Percentiles rank a stretch among this genome's conserved stretches.
These are phyloP conservation scores for Geranium brycei DNA, from an alignment of 345 rosid species.

Conservation along the genomic window DNA sequence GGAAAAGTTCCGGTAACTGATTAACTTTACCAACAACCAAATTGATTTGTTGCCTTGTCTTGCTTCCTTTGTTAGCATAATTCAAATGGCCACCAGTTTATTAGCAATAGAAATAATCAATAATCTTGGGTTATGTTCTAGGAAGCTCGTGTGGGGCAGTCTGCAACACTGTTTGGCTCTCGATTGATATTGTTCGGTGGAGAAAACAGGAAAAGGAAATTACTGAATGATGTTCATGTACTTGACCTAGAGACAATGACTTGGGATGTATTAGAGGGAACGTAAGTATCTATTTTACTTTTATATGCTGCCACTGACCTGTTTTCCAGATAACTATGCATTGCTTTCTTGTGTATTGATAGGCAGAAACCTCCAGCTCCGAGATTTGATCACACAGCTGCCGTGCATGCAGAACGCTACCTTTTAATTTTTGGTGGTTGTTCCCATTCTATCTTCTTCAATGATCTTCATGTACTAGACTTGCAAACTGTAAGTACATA, in stretches of 20 bases:
- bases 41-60: not conserved
- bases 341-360: constrained; percentile 26
- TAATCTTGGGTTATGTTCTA: constrained; percentile 16
- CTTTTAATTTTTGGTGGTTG: constrained; percentile 90
- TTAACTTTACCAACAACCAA: not conserved
- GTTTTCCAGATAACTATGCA: constrained; percentile 16
- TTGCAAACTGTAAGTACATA: constrained; percentile 57
- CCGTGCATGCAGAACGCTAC: constrained; percentile 57
- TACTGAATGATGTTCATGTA: constrained; percentile 65
- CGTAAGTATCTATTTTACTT: constrained; percentile 34
- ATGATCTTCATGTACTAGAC: constrained; percentile 86
- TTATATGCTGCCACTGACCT: constrained; percentile 2
- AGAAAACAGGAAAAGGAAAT: constrained; percentile 64
- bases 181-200: constrained; percentile 80
- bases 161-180: constrained; percentile 67
- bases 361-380: constrained; percentile 96
- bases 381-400: constrained; percentile 92
- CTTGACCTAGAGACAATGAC: constrained; percentile 78
- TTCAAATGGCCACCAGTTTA: not conserved
- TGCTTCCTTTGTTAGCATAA: not conserved
- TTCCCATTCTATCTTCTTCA: constrained; percentile 86
- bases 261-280: constrained; percentile 61
- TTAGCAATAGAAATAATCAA: not conserved
- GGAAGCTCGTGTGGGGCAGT: constrained; percentile 92
- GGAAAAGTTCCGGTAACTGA: constrained; percentile 70